Evolutionary conservation across 169 alveolate genomes (phyloP).

Genomic region (Plasmodium billcollinsi): DNA sequence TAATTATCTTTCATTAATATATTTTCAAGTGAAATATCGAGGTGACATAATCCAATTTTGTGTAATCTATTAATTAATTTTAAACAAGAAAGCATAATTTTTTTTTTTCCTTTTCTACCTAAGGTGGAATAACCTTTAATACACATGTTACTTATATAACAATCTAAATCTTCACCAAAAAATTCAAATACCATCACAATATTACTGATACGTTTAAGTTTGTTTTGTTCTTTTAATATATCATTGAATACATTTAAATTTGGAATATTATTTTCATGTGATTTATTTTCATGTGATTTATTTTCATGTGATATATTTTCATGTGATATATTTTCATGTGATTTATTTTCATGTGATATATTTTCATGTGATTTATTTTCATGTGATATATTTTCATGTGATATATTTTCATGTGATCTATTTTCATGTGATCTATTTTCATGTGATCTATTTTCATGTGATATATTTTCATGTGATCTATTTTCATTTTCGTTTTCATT

Average conservation of each 20-base stretch:
- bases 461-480: no score
- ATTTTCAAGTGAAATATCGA: slow-evolving; percentile 88
- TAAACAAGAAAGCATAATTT: slow-evolving; percentile 76
- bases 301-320: no score
- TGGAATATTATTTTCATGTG: slow-evolving; percentile 3
- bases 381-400: no score
- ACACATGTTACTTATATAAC: slow-evolving; percentile 70
- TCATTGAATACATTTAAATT: slow-evolving; percentile 56
- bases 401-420: no score
- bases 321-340: no score
- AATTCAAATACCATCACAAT: slow-evolving; percentile 79
- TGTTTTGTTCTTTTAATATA: slow-evolving; percentile 14
- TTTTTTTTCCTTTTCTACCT: slow-evolving; percentile 78
- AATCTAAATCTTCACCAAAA: slow-evolving; percentile 80
- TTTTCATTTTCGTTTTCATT: slow-evolving; percentile 1
- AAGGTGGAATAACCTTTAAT: slow-evolving; percentile 61
- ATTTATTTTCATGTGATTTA: no score
- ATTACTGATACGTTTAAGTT: slow-evolving; percentile 68
- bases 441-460: background rate
- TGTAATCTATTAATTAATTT: slow-evolving; percentile 80
- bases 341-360: no score
- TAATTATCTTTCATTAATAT: slow-evolving; percentile 79
- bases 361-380: no score
- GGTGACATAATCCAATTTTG: slow-evolving; percentile 83
- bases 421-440: background rate